phyloP scores from a whole-genome alignment of 306 rosid species.

The Chamaecrista fasciculata region DNA sequence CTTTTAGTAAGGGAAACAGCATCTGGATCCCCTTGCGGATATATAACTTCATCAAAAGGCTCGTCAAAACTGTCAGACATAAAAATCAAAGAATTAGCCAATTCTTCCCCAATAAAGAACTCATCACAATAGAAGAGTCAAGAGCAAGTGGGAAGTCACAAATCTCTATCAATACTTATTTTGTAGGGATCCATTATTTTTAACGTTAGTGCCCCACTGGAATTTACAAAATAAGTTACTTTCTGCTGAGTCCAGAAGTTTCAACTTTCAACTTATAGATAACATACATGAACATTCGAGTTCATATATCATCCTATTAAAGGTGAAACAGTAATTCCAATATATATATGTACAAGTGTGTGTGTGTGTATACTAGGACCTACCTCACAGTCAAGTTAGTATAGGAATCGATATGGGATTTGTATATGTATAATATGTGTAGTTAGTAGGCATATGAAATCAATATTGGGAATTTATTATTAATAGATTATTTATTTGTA shows the following conservation, averaged over 20 bases:
- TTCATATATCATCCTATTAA: neutral
- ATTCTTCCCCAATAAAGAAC: neutral
- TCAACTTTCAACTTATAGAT: neutral
- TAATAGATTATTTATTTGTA: neutral
- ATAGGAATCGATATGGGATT: too few species aligned
- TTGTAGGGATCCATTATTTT: neutral
- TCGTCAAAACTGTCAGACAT: conserved; percentile 68
- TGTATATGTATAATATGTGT: neutral
- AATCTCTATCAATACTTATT: neutral
- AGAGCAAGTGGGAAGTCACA: neutral
- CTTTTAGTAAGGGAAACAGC: conserved; percentile 87
- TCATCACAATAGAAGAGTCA: neutral
- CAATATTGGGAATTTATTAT: too few species aligned
- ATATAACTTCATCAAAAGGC: conserved; percentile 76
- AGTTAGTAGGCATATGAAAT: too few species aligned
- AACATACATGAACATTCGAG: neutral
- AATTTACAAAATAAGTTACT: neutral
- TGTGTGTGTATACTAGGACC: too few species aligned
- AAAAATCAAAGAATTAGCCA: conserved; percentile 28
- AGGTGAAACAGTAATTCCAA: neutral
- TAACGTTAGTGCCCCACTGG: neutral
- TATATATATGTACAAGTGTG: too few species aligned
- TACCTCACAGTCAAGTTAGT: neutral
- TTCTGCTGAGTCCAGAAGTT: neutral
- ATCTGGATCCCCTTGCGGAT: conserved; percentile 93